A percentile compares a stretch with the other conserved stretches of the same genome.
Conservation (phyloP, 1,139 yeast genomes). For the Scheffersomyces quercinus region DNA sequence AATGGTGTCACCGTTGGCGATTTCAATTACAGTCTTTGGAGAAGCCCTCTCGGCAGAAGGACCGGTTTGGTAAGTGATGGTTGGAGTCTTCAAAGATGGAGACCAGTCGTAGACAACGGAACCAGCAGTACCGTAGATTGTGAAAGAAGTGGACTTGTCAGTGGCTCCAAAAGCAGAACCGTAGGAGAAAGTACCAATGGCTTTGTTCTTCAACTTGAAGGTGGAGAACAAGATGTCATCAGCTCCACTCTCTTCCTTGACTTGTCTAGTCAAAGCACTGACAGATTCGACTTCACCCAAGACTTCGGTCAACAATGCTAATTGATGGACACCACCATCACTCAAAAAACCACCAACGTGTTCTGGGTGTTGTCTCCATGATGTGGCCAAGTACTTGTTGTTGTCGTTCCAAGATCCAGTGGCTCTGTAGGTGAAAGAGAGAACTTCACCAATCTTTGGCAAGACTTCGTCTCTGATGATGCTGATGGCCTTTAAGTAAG, state of each 20-base stretch:
- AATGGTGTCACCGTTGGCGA: constrained; percentile 54
- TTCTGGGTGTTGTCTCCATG: constrained; percentile 88
- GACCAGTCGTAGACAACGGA: constrained; percentile 65
- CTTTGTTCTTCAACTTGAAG: constrained; percentile 59
- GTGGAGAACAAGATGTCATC: constrained; percentile 80
- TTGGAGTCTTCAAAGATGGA: constrained; percentile 49
- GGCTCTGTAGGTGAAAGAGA: constrained; percentile 74
- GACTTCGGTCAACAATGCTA: constrained; percentile 82
- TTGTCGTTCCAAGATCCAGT: constrained; percentile 75
- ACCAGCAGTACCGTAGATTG: constrained; percentile 78
- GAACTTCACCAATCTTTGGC: constrained; percentile 71
- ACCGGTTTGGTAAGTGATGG: constrained; percentile 49
- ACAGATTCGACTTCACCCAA: constrained; percentile 71
- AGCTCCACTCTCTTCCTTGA: constrained; percentile 72
- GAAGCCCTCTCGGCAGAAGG: constrained; percentile 45
- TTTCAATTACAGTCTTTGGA: constrained; percentile 47
- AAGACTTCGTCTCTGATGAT: constrained; percentile 54
- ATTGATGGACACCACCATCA: constrained; percentile 95
- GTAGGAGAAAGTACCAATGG: constrained; percentile 84
- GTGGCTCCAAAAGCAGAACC: constrained; percentile 91
- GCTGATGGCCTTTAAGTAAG: constrained; percentile 59
- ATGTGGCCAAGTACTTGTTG: constrained; percentile 65
- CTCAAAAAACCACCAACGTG: constrained; percentile 89
- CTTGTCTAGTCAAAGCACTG: constrained; percentile 73
- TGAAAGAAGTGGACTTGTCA: constrained; percentile 64